These are phyloP conservation scores for Talaromyces proteolyticus DNA, from an alignment of 495 filamentous ascomycete species.

Conservation along the genomic window DNA sequence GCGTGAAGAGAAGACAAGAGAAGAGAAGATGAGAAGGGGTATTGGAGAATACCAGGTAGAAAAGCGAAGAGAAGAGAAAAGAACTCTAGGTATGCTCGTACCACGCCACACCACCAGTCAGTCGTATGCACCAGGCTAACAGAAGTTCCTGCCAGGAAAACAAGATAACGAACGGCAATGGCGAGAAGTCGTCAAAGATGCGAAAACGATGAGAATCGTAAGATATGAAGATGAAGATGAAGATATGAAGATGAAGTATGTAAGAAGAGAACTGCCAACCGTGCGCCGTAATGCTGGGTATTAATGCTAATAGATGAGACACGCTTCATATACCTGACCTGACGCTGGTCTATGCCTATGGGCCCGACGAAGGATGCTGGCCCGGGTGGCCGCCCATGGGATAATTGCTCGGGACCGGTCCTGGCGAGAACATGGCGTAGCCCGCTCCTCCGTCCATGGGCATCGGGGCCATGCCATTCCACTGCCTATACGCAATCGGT, in stretches of 20 bases:
- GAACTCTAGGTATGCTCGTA: too few relatives aligned
- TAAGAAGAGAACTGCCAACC: neutral
- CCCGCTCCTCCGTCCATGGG: slow-evolving; percentile 31
- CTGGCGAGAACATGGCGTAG: slow-evolving; percentile 25
- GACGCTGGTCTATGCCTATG: too few relatives aligned
- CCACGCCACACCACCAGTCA: too few relatives aligned
- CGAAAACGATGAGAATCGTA: slow-evolving; percentile 22
- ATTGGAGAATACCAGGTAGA: too few relatives aligned
- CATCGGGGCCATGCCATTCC: slow-evolving; percentile 34
- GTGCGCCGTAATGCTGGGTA: neutral
- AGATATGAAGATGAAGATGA: slow-evolving; percentile 14
- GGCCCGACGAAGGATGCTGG: slow-evolving; percentile 21
- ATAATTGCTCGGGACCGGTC: slow-evolving; percentile 19
- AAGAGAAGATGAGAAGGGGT: too few relatives aligned
- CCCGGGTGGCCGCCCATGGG: slow-evolving; percentile 37
- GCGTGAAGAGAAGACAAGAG: too few relatives aligned
- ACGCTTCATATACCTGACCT: neutral
- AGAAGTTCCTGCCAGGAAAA: too few relatives aligned
- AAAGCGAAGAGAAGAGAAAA: too few relatives aligned
- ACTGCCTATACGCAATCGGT: slow-evolving; percentile 21
- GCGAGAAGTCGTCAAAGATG: too few relatives aligned
- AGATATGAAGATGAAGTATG: too few relatives aligned
- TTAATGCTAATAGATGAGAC: slow-evolving; percentile 4
- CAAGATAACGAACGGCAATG: too few relatives aligned
- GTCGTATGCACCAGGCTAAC: too few relatives aligned